These are phyloP conservation scores for Chytriomyces confervae DNA, from an alignment of 192 early-diverging fungal genomes.

Conservation along the genomic window DNA sequence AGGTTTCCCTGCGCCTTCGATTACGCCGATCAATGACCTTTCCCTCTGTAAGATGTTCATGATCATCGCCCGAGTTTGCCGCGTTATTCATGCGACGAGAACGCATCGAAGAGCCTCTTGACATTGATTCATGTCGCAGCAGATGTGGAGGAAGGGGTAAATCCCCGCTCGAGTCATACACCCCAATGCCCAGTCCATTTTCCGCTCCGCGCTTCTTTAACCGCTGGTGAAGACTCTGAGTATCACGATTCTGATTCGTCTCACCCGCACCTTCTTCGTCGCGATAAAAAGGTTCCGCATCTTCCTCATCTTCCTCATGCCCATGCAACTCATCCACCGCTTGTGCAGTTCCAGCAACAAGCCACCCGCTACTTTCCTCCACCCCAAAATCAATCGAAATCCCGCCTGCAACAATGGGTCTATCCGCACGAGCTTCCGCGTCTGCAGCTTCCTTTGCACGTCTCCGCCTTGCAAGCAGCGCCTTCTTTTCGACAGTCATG, in stretches of 20 bases:
- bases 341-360: conserved; percentile 3
- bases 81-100: background rate
- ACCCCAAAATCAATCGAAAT: background rate
- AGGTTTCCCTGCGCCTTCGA: background rate
- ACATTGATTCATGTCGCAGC: conserved; percentile 5
- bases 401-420: background rate
- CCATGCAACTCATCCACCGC: background rate
- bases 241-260: background rate
- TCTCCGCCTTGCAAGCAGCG: background rate
- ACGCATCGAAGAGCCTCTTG: background rate
- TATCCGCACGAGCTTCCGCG: background rate
- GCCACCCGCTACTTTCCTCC: background rate
- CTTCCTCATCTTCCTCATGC: background rate
- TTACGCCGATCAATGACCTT: background rate
- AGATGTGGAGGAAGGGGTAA: conserved; percentile 5
- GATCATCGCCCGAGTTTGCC: background rate
- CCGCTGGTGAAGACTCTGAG: background rate
- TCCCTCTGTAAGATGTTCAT: background rate
- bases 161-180: conserved; percentile 23
- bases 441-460: background rate
- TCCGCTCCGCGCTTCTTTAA: background rate
- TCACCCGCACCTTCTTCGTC: background rate
- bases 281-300: too few relatives aligned
- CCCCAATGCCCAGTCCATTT: conserved; percentile 8
- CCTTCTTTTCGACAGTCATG: conserved; percentile 34